Evolutionary conservation across 1,284 basidiomycete genomes (phyloP).

Genomic region (Trichosporon sp.): DNA sequence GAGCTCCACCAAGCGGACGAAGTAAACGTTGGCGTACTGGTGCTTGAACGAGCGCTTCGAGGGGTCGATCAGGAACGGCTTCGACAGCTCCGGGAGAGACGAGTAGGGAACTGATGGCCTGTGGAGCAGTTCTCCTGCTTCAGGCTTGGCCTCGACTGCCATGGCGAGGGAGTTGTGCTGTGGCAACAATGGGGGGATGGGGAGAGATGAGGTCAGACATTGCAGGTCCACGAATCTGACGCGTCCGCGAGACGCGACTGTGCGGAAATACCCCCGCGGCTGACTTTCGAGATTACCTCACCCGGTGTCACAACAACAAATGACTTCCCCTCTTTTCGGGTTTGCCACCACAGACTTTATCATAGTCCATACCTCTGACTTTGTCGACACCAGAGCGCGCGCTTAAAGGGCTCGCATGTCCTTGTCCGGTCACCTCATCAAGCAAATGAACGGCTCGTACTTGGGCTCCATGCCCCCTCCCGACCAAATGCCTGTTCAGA

Average conservation of each 20-base stretch:
- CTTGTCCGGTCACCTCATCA: conserved; percentile 35
- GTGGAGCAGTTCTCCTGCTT: conserved; percentile 8
- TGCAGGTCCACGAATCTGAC: neutral
- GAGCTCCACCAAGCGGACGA: conserved; percentile 65
- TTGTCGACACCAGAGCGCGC: neutral
- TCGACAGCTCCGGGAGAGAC: conserved; percentile 41
- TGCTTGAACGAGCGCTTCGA: conserved; percentile 56
- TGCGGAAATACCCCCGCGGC: neutral
- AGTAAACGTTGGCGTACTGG: conserved; percentile 93
- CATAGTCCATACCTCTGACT: neutral
- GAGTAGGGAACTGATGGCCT: conserved; percentile 38
- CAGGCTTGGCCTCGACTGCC: conserved; percentile 13
- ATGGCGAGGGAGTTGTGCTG: conserved; percentile 2
- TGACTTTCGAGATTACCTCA: conserved; percentile 7
- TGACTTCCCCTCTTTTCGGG: neutral
- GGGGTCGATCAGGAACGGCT: conserved; percentile 46
- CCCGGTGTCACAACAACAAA: conserved; percentile 7
- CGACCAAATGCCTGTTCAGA: conserved; percentile 12
- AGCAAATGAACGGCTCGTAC: conserved; percentile 27
- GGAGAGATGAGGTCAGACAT: neutral
- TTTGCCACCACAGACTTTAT: neutral
- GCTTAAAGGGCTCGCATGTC: conserved; percentile 24
- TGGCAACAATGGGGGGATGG: neutral
- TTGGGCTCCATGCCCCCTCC: conserved; percentile 9
- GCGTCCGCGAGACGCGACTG: conserved; percentile 8